phyloP scores from a whole-genome alignment of 208 protist species.

The Leishmania mexicana region DNA sequence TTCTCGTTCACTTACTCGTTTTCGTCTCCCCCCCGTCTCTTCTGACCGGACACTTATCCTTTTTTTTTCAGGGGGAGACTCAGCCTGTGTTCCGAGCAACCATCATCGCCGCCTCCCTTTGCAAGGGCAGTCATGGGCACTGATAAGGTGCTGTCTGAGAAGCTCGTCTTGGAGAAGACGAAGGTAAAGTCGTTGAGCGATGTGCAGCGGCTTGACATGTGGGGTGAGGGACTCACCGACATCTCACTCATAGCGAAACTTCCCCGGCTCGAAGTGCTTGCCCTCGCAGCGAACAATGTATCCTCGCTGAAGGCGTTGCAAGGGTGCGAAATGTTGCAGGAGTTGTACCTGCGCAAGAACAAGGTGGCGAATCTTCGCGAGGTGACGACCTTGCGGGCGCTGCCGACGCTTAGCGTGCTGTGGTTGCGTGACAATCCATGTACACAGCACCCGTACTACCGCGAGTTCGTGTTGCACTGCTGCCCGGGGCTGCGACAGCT shows the following conservation, averaged over 20 bases:
- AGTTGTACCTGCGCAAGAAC: constrained; percentile 96
- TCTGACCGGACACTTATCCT: background rate
- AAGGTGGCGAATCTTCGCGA: constrained; percentile 76
- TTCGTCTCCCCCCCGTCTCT: background rate
- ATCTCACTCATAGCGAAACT: constrained; percentile 75
- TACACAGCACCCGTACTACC: constrained; percentile 81
- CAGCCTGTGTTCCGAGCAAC: background rate
- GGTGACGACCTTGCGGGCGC: constrained; percentile 64
- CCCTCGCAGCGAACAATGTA: constrained; percentile 86
- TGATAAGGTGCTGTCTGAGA: constrained; percentile 64
- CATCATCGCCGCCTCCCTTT: background rate
- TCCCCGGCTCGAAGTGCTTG: constrained; percentile 82
- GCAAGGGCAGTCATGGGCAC: constrained; percentile 5
- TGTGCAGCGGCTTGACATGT: constrained; percentile 93
- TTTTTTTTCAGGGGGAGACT: background rate
- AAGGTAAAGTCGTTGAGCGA: constrained; percentile 65
- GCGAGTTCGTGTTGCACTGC: constrained; percentile 82
- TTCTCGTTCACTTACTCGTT: background rate
- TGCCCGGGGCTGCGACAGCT: constrained; percentile 87
- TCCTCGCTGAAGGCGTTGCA: constrained; percentile 69
- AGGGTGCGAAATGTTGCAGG: constrained; percentile 68
- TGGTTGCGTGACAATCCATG: constrained; percentile 95
- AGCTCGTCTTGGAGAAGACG: constrained; percentile 88
- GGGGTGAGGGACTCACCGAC: constrained; percentile 87
- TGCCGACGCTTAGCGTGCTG: constrained; percentile 82